Base-by-base conservation (phyloP, 495 filamentous ascomycete species). In the Thozetella sp. region DNA sequence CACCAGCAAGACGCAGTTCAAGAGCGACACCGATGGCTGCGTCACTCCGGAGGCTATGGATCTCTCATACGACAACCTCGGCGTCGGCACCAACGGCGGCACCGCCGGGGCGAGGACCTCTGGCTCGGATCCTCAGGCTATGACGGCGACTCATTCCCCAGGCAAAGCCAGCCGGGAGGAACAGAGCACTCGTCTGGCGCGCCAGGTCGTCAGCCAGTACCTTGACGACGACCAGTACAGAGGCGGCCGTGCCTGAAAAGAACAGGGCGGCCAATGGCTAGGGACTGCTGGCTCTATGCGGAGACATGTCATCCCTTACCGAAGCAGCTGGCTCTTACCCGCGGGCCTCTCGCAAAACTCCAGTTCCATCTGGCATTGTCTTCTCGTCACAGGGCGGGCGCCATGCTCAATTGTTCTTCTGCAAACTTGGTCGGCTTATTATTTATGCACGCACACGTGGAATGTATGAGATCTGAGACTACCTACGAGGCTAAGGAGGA, bases 151-250 rank as follows among this genome's bases (percentile, higher is more conserved):
- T 6, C 30, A 17, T 6, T 37, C 30, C 9, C 17, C 43, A n/a
- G 3, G 11, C 20, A 11, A 9, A 20, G n/a, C n/a, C 43, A 20
- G 43, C 43, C 43, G 20, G 20, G 43, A 11, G n/a, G 43, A 48
- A 4, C 43, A 19, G 11, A 48, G 43, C 20, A 48, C 43, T 3
- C 43, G 43, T 3, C 9, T 48, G 43, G 43, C 43, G 20, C 43
- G 43, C 43, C 43, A 48, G n/a, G 43, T 48, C n/a, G 43, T 48
- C n/a, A 48, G 43, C 43, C 43, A 48, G 20, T 48, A 48, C n/a
- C 43, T 48, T 10, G 43, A 48, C n/a, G 43, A 48, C n/a, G 43
- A 48, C 43, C 43, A 48, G 3, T 48, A 48, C 43, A 48, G 3
- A 3, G 43, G 43, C 4, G 11, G n/a, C n/a, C 43, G 43, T 19